Evolutionary conservation across 257 asterid species (phyloP), one percentile per base, ranked within the genome.

Genomic region (Ajuga chamaepitys): DNA sequence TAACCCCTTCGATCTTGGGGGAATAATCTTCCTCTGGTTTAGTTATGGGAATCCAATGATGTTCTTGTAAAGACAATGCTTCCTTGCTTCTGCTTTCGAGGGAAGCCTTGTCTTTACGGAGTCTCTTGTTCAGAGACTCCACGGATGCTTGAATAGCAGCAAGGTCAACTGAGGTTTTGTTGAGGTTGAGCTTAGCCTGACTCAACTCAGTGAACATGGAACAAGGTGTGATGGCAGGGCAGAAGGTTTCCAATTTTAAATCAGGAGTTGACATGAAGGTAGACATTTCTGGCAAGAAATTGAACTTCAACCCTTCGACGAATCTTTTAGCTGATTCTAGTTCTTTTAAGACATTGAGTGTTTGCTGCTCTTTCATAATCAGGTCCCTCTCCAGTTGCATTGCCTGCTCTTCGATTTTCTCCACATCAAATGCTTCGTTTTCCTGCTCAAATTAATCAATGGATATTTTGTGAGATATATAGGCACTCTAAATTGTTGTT

Each of bases 141-240:
- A 93, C 91, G 9, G 97, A 93, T 10, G 91, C 89, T 59, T 86
- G 87, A 66, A 93, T 87, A 11, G 76, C 80, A 9, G 95, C 87
- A 11, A 93, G 97, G 74, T 87, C 94, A 5, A 62, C 63, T 0
- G 97, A 78, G 12, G 94, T 87, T 63, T 85, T 86, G 44, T 71
- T 75, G 58, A 93, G 95, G 78, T 83, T 83, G 26, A 59, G 21
- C 78, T 86, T 87, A 10, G 97, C 95, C 40, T 75, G 91, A 70
- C 66, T 82, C 74, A 93, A 64, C 68, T 93, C 96, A 62, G 68
- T 77, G 62, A 81, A 80, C 72, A 84, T 82, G 22, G 70, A 58
- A 58, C 83, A 82, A 8, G 97, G 93, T 1, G 88, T 76, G 20
- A 64, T 16, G 64, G 48, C 50, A 10, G 85, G 78, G 58, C 77